These are phyloP conservation scores for Cladorrhinum sp. DNA, from an alignment of 2,329 filamentous ascomycete species.

Conservation along the genomic window DNA sequence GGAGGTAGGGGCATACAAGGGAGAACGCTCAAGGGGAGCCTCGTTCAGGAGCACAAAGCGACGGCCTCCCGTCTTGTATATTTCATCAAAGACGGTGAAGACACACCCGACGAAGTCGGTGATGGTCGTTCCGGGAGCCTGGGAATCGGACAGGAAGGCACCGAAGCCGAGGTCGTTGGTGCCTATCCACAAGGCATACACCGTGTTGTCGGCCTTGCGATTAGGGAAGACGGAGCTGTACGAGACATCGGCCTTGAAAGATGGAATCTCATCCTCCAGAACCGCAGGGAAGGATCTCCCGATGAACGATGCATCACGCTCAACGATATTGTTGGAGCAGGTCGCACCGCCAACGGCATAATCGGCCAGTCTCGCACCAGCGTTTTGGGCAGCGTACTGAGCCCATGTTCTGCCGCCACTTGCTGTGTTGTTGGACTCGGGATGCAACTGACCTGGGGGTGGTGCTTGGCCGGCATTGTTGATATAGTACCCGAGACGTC, in stretches of 20 bases:
- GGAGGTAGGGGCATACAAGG: constrained; percentile 57
- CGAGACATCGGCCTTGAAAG: constrained; percentile 50
- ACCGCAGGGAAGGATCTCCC: constrained; percentile 59
- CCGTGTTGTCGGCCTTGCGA: constrained; percentile 55
- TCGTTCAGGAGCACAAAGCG: constrained; percentile 71
- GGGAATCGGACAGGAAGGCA: constrained; percentile 64
- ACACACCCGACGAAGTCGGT: constrained; percentile 66
- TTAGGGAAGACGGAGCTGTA: constrained; percentile 43
- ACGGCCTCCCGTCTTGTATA: constrained; percentile 65
- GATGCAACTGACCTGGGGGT: constrained; percentile 54
- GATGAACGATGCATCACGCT: constrained; percentile 51
- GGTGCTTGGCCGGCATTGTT: constrained; percentile 57
- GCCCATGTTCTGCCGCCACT: constrained; percentile 68
- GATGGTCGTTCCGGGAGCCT: constrained; percentile 58
- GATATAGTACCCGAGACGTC: constrained; percentile 61
- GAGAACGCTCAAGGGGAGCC: constrained; percentile 64
- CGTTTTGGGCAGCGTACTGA: constrained; percentile 60
- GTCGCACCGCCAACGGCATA: constrained; percentile 72
- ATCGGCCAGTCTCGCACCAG: constrained; percentile 57
- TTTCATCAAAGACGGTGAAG: constrained; percentile 57
- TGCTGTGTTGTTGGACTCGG: constrained; percentile 50
- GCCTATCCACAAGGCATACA: constrained; percentile 77
- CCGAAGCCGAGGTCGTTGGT: constrained; percentile 72
- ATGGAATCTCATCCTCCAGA: constrained; percentile 58
- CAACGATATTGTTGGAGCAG: constrained; percentile 67